Conservation (phyloP, 768 basidiomycete species). For the Roridomyces roridus region DNA sequence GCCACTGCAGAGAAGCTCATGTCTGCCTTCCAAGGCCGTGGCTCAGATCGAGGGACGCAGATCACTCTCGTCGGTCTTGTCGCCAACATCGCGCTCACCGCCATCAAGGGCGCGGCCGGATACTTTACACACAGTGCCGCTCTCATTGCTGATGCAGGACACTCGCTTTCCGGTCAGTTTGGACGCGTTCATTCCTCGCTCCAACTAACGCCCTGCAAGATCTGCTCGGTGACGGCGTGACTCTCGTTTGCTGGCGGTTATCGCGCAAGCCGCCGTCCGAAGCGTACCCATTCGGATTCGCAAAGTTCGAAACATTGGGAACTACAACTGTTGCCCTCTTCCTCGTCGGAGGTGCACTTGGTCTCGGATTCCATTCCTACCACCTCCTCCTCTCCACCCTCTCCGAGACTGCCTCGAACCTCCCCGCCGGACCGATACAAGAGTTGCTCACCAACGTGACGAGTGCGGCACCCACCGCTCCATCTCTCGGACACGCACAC, state of each 20-base stretch:
- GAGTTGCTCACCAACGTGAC: slow-evolving; percentile 66
- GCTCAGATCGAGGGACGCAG: slow-evolving; percentile 73
- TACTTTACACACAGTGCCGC: slow-evolving; percentile 91
- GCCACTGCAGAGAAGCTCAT: slow-evolving; percentile 72
- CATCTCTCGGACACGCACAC: slow-evolving; percentile 61
- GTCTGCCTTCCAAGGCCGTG: slow-evolving; percentile 67
- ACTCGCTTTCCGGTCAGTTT: slow-evolving; percentile 81
- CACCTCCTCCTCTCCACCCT: slow-evolving; percentile 54
- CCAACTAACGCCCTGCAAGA: not conserved
- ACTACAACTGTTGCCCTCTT: slow-evolving; percentile 90
- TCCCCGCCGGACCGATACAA: slow-evolving; percentile 70
- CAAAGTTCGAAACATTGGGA: slow-evolving; percentile 95
- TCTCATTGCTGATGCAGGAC: slow-evolving; percentile 92
- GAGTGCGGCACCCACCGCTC: slow-evolving; percentile 58
- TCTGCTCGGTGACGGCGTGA: slow-evolving; percentile 17
- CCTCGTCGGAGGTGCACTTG: slow-evolving; percentile 82
- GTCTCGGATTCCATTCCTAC: slow-evolving; percentile 85
- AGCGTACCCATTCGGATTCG: slow-evolving; percentile 86
- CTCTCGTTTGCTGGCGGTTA: slow-evolving; percentile 85
- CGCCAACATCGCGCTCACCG: slow-evolving; percentile 79
- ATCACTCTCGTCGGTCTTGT: slow-evolving; percentile 84
- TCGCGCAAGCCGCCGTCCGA: slow-evolving; percentile 78
- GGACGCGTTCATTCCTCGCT: not conserved
- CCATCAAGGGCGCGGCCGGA: slow-evolving; percentile 86
- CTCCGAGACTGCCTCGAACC: slow-evolving; percentile 65